A percentile compares a stretch with the other conserved stretches of the same genome.
These are phyloP conservation scores for Lathyrus sativus DNA, from an alignment of 306 rosid genomes.

Conservation along the genomic window DNA sequence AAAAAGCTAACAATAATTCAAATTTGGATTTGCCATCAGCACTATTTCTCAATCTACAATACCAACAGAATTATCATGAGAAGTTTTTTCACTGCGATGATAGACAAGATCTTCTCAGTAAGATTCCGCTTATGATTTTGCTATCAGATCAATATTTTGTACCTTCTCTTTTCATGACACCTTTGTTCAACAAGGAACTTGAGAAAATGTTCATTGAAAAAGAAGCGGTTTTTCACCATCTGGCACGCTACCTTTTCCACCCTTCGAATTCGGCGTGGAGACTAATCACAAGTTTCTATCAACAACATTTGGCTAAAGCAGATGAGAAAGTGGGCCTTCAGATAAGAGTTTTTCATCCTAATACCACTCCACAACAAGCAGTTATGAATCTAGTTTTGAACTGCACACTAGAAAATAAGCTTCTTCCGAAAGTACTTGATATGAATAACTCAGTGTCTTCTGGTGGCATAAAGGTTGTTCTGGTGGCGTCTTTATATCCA, in stretches of 20 bases:
- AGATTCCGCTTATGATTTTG: slow-evolving; percentile 50
- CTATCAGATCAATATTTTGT: slow-evolving; percentile 64
- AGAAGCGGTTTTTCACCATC: slow-evolving; percentile 35
- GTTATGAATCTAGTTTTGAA: slow-evolving; percentile 50
- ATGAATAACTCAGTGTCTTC: slow-evolving; percentile 4
- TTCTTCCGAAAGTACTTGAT: slow-evolving; percentile 41
- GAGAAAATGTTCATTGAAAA: slow-evolving; percentile 33
- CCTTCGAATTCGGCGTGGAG: slow-evolving; percentile 46
- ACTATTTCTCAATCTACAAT: slow-evolving; percentile 54
- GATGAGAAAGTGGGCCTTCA: slow-evolving; percentile 37
- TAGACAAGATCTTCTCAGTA: slow-evolving; percentile 49
- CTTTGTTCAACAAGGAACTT: slow-evolving; percentile 42
- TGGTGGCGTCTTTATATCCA: slow-evolving; percentile 54
- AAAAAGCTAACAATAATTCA: slow-evolving; percentile 11
- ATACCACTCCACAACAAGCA: slow-evolving; percentile 32
- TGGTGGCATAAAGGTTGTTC: slow-evolving; percentile 41
- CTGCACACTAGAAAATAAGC: slow-evolving; percentile 44
- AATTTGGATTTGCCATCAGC: slow-evolving; percentile 35
- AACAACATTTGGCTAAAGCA: slow-evolving; percentile 28
- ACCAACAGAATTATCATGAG: slow-evolving; percentile 42
- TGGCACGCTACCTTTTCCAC: slow-evolving; percentile 34
- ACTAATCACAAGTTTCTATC: slow-evolving; percentile 41
- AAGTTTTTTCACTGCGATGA: slow-evolving; percentile 61
- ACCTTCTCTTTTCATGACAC: slow-evolving; percentile 64
- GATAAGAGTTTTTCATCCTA: slow-evolving; percentile 37